Conservation (phyloP, 108 stramenopile species). For the Cyclotella atomus region DNA sequence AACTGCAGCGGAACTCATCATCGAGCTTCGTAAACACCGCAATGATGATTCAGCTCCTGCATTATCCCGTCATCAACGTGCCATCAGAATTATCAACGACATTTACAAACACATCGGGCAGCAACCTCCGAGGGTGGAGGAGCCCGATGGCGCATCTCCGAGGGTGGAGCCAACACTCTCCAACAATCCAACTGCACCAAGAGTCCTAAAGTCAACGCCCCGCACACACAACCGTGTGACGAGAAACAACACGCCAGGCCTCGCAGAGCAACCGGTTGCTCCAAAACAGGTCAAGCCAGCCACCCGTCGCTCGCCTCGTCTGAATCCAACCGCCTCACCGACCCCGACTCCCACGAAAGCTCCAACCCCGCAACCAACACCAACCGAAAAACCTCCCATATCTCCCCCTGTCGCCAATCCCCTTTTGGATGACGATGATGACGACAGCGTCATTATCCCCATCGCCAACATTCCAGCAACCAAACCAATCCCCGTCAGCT, state of each 20-base stretch:
- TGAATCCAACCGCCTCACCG: neutral
- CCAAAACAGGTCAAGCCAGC: neutral
- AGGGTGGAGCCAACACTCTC: neutral
- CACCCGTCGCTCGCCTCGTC: neutral
- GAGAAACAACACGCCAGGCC: neutral
- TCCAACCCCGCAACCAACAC: too few species aligned
- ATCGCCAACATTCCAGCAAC: too few species aligned
- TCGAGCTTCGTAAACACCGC: too few species aligned
- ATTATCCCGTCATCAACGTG: too few species aligned
- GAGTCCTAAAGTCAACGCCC: neutral
- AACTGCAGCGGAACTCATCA: neutral
- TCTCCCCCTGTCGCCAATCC: too few species aligned
- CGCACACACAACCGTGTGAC: neutral
- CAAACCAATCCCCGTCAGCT: too few species aligned
- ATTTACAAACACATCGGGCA: neutral
- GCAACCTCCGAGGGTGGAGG: slow-evolving; percentile 3
- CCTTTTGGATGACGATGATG: too few species aligned
- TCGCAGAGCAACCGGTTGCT: too few species aligned
- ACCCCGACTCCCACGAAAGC: neutral
- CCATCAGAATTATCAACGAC: neutral
- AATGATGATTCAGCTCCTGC: too few species aligned
- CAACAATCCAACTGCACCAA: neutral
- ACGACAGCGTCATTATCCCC: too few species aligned
- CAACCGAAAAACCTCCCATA: too few species aligned
- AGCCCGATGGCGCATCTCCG: too few species aligned